phyloP scores from a whole-genome alignment of 345 rosid species.

The Alliaria petiolata region DNA sequence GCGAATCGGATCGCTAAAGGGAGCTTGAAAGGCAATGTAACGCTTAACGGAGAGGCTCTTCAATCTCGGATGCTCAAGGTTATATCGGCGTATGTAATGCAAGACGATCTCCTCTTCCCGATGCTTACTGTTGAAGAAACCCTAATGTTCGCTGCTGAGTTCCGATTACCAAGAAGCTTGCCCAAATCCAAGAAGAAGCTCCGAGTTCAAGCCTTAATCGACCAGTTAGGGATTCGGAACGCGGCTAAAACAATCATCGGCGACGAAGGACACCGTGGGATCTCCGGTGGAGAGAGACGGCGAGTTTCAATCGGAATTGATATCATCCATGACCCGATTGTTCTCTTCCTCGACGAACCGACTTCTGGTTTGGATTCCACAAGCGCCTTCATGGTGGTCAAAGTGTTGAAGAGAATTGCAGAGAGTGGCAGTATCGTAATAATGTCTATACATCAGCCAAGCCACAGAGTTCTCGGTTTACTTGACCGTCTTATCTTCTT shows the following conservation, averaged over 20 bases:
- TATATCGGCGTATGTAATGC: conserved; percentile 94
- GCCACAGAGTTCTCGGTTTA: conserved; percentile 61
- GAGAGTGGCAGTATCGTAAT: conserved; percentile 86
- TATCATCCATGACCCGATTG: conserved; percentile 84
- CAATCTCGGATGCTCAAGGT: conserved; percentile 76
- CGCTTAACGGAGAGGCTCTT: conserved; percentile 63
- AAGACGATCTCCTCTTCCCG: conserved; percentile 78
- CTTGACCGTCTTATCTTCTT: conserved; percentile 51
- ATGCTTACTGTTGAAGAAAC: conserved; percentile 95
- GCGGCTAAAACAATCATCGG: conserved; percentile 88
- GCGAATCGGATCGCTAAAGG: conserved; percentile 79
- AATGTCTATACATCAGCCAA: conserved; percentile 92
- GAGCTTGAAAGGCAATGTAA: conserved; percentile 63
- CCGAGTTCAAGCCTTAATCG: conserved; percentile 78
- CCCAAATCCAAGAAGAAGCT: conserved; percentile 71
- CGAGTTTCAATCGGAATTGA: conserved; percentile 92
- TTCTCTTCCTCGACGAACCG: conserved; percentile 88
- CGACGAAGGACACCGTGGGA: conserved; percentile 94
- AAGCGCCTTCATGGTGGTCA: conserved; percentile 92
- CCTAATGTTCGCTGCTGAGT: conserved; percentile 86
- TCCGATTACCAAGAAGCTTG: conserved; percentile 67
- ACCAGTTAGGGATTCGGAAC: conserved; percentile 78
- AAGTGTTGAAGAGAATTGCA: conserved; percentile 78
- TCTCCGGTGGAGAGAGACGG: conserved; percentile 89
- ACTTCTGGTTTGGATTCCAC: conserved; percentile 96